A percentile compares a stretch with the other conserved stretches of the same genome.
These are phyloP conservation scores for Onygenales sp. DNA, from an alignment of 2,329 filamentous ascomycete genomes.

Conservation along the genomic window DNA sequence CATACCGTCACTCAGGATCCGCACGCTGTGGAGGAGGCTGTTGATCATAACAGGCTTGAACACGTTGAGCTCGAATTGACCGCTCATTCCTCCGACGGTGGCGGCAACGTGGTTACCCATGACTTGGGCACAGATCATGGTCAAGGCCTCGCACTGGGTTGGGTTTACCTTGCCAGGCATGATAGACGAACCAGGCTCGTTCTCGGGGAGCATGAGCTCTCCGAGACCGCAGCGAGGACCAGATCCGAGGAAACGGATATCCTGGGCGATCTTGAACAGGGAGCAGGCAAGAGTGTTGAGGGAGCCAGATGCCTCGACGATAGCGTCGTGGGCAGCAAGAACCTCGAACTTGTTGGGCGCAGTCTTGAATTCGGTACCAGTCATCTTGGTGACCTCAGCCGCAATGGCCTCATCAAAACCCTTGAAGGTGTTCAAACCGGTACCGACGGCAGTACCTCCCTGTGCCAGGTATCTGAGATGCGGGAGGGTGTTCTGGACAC, in stretches of 20 bases:
- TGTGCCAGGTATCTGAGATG: conserved; percentile 82
- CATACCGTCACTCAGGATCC: conserved; percentile 87
- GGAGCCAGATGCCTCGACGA: conserved; percentile 86
- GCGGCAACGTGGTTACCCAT: conserved; percentile 94
- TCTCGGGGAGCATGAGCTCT: conserved; percentile 88
- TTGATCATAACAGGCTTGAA: conserved; percentile 96
- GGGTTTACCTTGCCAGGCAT: conserved; percentile 99
- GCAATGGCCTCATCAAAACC: conserved; percentile 93
- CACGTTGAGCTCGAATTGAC: conserved; percentile 97
- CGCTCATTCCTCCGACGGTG: conserved; percentile 91
- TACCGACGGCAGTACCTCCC: conserved; percentile 93
- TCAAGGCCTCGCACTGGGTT: conserved; percentile 93
- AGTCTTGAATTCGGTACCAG: conserved; percentile 85
- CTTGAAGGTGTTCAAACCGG: conserved; percentile 93
- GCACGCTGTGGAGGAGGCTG: conserved; percentile 86
- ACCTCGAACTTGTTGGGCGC: conserved; percentile 99
- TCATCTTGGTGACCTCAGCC: conserved; percentile 82
- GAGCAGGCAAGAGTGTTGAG: conserved; percentile 88
- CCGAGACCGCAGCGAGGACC: conserved; percentile 92
- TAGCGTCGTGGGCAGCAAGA: conserved; percentile 87
- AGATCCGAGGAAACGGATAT: conserved; percentile 92
- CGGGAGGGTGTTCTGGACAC: conserved; percentile 72
- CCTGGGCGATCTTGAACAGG: conserved; percentile 96
- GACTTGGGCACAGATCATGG: conserved; percentile 95
- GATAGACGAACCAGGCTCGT: conserved; percentile 94